Conservation (phyloP, 805 yeast species). For the Metschnikowia bowlesiae region DNA sequence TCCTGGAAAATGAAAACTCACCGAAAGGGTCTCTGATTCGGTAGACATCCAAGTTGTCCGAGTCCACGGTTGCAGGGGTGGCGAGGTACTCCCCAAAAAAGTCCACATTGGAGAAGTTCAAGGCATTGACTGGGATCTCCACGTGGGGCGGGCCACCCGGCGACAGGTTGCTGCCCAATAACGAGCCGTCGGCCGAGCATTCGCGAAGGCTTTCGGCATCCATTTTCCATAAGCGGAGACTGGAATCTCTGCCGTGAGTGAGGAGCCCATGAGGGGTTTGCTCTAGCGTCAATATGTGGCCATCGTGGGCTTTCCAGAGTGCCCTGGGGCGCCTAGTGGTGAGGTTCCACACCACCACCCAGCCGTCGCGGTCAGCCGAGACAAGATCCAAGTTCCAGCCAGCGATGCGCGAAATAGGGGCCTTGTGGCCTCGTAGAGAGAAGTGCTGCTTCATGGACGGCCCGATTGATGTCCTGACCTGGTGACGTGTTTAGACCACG, state of each 20-base stretch:
- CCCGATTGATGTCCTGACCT: neutral
- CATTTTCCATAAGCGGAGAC: conserved; percentile 43
- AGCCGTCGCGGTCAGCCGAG: conserved; percentile 61
- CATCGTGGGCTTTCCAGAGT: conserved; percentile 58
- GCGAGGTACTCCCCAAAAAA: conserved; percentile 25
- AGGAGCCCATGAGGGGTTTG: conserved; percentile 30
- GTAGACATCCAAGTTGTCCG: conserved; percentile 64
- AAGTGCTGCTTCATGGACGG: conserved; percentile 1
- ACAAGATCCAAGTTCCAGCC: conserved; percentile 22
- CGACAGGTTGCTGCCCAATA: neutral
- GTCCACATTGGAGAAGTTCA: conserved; percentile 66
- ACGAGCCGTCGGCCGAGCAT: conserved; percentile 6
- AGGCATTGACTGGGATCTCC: conserved; percentile 63
- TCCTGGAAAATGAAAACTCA: conserved; percentile 23
- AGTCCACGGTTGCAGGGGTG: conserved; percentile 61
- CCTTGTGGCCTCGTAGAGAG: conserved; percentile 16
- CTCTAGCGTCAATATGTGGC: conserved; percentile 45
- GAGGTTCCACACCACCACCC: conserved; percentile 63
- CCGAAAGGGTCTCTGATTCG: conserved; percentile 22
- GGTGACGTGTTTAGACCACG: too few species aligned
- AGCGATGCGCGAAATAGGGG: conserved; percentile 14
- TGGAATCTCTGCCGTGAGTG: conserved; percentile 69
- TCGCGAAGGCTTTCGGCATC: neutral
- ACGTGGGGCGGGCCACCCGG: conserved; percentile 22
- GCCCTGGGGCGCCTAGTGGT: conserved; percentile 50